Evolutionary conservation across 2,329 filamentous ascomycete genomes (phyloP).

Genomic region (Ophiostoma quercus): DNA sequence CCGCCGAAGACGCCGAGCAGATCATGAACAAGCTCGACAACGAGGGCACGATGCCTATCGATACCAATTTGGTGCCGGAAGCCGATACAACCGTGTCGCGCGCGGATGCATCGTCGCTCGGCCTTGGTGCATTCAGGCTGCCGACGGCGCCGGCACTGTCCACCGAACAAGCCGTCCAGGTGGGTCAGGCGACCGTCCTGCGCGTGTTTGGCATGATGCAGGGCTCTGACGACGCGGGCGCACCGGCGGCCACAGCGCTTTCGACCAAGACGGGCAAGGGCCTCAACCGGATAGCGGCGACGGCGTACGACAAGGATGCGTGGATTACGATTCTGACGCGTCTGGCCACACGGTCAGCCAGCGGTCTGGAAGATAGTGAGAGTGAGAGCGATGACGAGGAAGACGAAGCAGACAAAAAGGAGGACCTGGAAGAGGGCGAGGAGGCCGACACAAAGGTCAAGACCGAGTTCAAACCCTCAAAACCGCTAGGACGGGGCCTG

Average conservation of each 20-base stretch:
- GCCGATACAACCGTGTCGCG: constrained; percentile 32
- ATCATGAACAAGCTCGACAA: constrained; percentile 72
- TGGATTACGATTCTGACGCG: constrained; percentile 87
- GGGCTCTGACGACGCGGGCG: constrained; percentile 61
- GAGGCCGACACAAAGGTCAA: constrained; percentile 33
- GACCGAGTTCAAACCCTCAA: constrained; percentile 1
- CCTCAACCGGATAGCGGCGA: constrained; percentile 78
- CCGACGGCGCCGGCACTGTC: constrained; percentile 71
- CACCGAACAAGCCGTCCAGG: constrained; percentile 63
- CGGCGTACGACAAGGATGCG: constrained; percentile 76
- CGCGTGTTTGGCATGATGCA: constrained; percentile 75
- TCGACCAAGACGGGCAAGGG: constrained; percentile 50
- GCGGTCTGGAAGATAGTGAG: constrained; percentile 52
- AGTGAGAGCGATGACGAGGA: constrained; percentile 39
- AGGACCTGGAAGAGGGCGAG: constrained; percentile 38
- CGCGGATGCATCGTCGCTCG: constrained; percentile 44
- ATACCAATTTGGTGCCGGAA: no score
- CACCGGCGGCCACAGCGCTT: constrained; percentile 30
- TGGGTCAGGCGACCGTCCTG: constrained; percentile 67
- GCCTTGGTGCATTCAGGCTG: constrained; percentile 72
- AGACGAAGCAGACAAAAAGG: not conserved
- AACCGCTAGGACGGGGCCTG: constrained; percentile 28
- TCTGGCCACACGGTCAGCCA: constrained; percentile 72
- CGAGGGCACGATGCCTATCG: constrained; percentile 48
- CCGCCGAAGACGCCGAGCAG: constrained; percentile 71